Conservation (phyloP, 495 filamentous ascomycete species). For the Aspergillus campestris region DNA sequence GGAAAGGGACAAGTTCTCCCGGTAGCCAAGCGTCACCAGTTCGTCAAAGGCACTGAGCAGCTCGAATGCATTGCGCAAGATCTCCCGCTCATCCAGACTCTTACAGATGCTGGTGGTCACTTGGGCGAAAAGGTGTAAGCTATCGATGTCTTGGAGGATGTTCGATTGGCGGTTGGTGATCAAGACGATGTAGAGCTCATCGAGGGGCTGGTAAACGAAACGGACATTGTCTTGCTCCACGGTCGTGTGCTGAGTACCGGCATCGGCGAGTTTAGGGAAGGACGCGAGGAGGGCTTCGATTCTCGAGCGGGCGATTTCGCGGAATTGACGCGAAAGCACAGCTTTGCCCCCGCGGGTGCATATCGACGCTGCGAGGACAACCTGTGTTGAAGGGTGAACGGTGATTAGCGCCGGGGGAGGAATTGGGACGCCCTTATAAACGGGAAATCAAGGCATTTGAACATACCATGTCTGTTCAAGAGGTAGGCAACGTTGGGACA, state of each 20-base stretch:
- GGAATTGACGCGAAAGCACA: conserved; percentile 91
- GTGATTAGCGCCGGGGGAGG: conserved; percentile 13
- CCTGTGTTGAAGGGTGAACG: conserved; percentile 44
- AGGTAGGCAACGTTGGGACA: background rate
- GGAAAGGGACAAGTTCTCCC: conserved; percentile 87
- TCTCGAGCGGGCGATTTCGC: conserved; percentile 89
- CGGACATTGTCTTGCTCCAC: conserved; percentile 99
- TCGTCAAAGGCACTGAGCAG: conserved; percentile 94
- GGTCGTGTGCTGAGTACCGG: conserved; percentile 91
- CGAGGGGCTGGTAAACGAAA: conserved; percentile 97
- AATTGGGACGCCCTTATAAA: background rate
- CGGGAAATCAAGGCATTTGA: background rate
- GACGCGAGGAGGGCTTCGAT: conserved; percentile 94
- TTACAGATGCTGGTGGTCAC: conserved; percentile 95
- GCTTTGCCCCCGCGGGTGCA: conserved; percentile 97
- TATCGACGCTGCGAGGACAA: conserved; percentile 97
- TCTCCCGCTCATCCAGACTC: conserved; percentile 90
- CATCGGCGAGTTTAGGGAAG: conserved; percentile 93
- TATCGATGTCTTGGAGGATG: conserved; percentile 98
- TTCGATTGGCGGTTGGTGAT: conserved; percentile 99
- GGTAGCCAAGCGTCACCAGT: conserved; percentile 85
- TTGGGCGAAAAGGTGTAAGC: conserved; percentile 92
- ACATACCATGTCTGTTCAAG: conserved; percentile 11
- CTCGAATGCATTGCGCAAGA: conserved; percentile 88
- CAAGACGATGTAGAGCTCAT: conserved; percentile 98